Base-by-base conservation (phyloP, 441 rosid genomes). In the Mallotus repandus region DNA sequence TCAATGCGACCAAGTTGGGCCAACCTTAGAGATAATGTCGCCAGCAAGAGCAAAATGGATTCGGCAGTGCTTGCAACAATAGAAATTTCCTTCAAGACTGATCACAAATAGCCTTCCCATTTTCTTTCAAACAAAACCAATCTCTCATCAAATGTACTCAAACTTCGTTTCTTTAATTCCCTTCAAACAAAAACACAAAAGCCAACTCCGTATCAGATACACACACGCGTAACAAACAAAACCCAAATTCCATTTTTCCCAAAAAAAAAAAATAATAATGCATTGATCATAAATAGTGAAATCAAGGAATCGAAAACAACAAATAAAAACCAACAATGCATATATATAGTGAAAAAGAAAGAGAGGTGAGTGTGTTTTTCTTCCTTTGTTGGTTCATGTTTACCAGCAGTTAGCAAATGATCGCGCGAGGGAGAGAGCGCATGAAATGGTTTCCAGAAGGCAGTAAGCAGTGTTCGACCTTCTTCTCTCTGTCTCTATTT, bases 21-120 rank as follows among this genome's bases (percentile, higher is more conserved):
- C 25, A 45, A 16, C 96, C 96, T 86, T 87, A 11, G 96, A 92
- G 55, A 89, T 68, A 29, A 90, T 77, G 77, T 90, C 93, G 54
- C 1, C n/a, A n/a, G n/a, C n/a, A n/a, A n/a, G n/a, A n/a, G n/a
- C n/a, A n/a, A n/a, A n/a, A n/a, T n/a, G n/a, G 21, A 90, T 84
- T 0, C 71, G 76, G 78, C 98, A 92, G 85, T 87, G 87, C 70
- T 88, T 92, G 85, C 98, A 92, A 80, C 85, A 84, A 74, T 90
- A 89, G 52, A 82, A 65, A 52, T 53, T 77, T 78, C 94, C 92
- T 73, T 92, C 88, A 73, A 90, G 88, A 71, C 66, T 78, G 68
- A 85, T 71, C 82, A 85, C 41, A 69, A 89, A 92, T 38, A 89
- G 55, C 78, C 91, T 92, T 77, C 98, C 98, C 98, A 92, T 91